phyloP scores from a whole-genome alignment of 2,329 filamentous ascomycete species.

The Fusarium vanettenii region DNA sequence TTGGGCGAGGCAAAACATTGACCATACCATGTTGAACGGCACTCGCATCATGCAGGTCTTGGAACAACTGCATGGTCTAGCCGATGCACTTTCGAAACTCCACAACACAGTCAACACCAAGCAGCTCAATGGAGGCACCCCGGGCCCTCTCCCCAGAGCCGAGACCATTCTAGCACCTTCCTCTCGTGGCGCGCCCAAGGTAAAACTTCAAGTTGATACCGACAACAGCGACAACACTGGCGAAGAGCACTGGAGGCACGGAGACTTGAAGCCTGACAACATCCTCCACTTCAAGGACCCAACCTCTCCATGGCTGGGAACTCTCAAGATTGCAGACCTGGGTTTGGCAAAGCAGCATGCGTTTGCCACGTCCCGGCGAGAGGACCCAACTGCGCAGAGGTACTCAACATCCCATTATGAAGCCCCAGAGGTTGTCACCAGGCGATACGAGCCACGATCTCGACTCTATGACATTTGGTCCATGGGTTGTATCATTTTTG shows the following conservation, averaged over 20 bases:
- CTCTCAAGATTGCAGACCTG: constrained; percentile 25
- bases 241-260: constrained; percentile 24
- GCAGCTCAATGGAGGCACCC: not conserved
- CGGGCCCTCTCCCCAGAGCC: not conserved
- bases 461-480: constrained; percentile 47
- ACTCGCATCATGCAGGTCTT: constrained; percentile 8
- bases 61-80: constrained; percentile 19
- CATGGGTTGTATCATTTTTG: constrained; percentile 45
- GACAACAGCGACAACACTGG: not conserved
- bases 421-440: constrained; percentile 24
- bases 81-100: constrained; percentile 14
- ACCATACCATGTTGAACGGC: not conserved
- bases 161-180: not conserved
- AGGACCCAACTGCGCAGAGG: constrained; percentile 1
- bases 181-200: not conserved
- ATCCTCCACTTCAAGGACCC: constrained; percentile 18
- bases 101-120: constrained; percentile 4
- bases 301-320: constrained; percentile 7
- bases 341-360: constrained; percentile 27
- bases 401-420: constrained; percentile 28
- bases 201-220: not conserved
- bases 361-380: not conserved
- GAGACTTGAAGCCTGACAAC: constrained; percentile 30
- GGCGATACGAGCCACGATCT: constrained; percentile 13
- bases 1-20: not conserved